Base-by-base conservation (phyloP, 495 filamentous ascomycete species). In the Haplographium delicatum region DNA sequence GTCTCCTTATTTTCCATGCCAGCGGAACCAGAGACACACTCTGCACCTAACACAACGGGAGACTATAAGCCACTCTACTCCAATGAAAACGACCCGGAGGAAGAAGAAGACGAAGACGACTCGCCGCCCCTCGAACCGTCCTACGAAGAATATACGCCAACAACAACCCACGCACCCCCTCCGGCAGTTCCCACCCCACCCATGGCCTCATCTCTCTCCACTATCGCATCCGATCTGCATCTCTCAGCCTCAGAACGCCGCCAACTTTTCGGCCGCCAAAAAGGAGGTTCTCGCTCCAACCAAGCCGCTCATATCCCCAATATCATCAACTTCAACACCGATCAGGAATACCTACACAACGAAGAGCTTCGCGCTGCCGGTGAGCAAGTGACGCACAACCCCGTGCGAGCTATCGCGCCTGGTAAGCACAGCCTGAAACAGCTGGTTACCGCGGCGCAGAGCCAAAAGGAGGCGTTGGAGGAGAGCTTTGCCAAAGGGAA, bases 351-450 rank as follows among this genome's bases (percentile, higher is more conserved):
- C 68, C 79, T 73, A 13, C 76, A 83, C 47, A 96, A 96, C 65
- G 83, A 91, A 65, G 70, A 69, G 41, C 66, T 93, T 26, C 81
- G 89, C 2, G 79, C 82, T 11, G 64, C 77, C 10, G 85, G 82
- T 46, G 81, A 84, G 56, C 69, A 74, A 39, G 72, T 75, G 18
- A 80, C 80, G 49, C 88, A 91, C 61, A 89, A 91, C 53, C 86
- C 89, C 2, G 84, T 96, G 19, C 81, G 86, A 50, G 70, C 85
- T 4, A 87, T 96, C 61, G 82, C 84, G n/a, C 82, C 88, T 1
- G 90, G 88, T 41, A 95, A 95, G 68, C 88, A 94, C 65, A 88
- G 79, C 41, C 72, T 96, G 62, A 82, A 85, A 59, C 89, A 95
- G 69, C 71, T 96, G 64, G 85, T 96, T 57, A 88, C 79, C 68